Conservation (phyloP, 805 yeast genomes). For the Candida andamanensis region DNA sequence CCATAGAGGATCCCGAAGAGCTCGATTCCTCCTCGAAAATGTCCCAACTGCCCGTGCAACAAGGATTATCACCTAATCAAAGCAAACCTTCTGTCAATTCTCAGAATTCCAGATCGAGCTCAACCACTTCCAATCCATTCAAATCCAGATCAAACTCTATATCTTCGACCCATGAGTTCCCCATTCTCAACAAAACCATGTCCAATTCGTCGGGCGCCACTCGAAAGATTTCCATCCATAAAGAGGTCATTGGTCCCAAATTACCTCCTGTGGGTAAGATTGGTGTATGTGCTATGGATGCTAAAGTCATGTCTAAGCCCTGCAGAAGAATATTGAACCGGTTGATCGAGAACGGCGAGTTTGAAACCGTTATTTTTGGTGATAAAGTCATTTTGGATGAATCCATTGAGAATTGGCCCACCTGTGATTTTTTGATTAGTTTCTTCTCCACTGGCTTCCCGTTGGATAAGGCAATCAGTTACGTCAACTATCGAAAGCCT, state of each 20-base stretch:
- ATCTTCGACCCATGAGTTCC: slow-evolving; percentile 12
- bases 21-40: background rate
- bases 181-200: slow-evolving; percentile 29
- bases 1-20: background rate
- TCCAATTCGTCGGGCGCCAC: slow-evolving; percentile 30
- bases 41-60: background rate
- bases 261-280: slow-evolving; percentile 81
- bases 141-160: slow-evolving; percentile 20
- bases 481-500: slow-evolving; percentile 86
- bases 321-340: slow-evolving; percentile 87
- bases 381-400: slow-evolving; percentile 96
- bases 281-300: slow-evolving; percentile 99
- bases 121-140: slow-evolving; percentile 5
- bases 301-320: slow-evolving; percentile 92
- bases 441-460: slow-evolving; percentile 98
- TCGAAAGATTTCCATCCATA: slow-evolving; percentile 28
- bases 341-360: slow-evolving; percentile 87
- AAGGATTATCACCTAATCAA: background rate
- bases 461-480: slow-evolving; percentile 86
- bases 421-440: slow-evolving; percentile 90
- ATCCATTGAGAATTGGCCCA: slow-evolving; percentile 95
- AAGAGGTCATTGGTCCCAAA: slow-evolving; percentile 42
- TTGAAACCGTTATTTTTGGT: slow-evolving; percentile 94
- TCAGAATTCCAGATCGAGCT: slow-evolving; percentile 3
- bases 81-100: background rate